Conservation (phyloP, 1,284 basidiomycete species). For the Flammula alnicola region DNA sequence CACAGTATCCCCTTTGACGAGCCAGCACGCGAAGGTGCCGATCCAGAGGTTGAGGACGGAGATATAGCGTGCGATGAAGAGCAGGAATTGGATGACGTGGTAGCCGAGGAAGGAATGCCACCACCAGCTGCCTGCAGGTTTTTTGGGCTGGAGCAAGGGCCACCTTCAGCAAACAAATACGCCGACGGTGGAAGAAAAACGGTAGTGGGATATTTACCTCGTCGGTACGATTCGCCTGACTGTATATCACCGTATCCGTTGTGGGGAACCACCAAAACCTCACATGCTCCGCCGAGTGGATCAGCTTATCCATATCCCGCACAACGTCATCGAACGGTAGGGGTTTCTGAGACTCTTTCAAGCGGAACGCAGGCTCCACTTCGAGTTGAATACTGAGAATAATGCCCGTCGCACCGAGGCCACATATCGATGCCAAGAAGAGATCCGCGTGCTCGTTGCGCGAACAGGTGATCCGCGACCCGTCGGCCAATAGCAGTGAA, state of each 20-base stretch:
- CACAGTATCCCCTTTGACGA: conserved; percentile 51
- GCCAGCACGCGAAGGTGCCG: conserved; percentile 64
- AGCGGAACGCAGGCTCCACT: conserved; percentile 83
- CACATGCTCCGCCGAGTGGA: conserved; percentile 79
- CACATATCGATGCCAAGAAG: conserved; percentile 92
- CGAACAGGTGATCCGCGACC: conserved; percentile 72
- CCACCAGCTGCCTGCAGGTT: conserved; percentile 63
- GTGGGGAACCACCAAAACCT: conserved; percentile 97
- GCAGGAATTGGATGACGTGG: conserved; percentile 80
- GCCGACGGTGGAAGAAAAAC: conserved; percentile 14
- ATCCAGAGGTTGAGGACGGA: conserved; percentile 58
- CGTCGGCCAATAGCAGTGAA: conserved; percentile 76
- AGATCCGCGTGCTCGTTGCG: conserved; percentile 71
- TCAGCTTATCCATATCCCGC: conserved; percentile 59
- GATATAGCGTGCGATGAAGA: conserved; percentile 72
- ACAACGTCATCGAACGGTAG: conserved; percentile 71
- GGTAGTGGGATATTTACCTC: conserved; percentile 58
- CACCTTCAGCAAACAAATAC: not conserved
- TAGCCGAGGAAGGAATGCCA: conserved; percentile 72
- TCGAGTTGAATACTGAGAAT: conserved; percentile 81
- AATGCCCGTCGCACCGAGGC: conserved; percentile 92
- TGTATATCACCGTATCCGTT: conserved; percentile 74
- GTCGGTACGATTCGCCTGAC: conserved; percentile 74
- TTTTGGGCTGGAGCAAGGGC: conserved; percentile 36
- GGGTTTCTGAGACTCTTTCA: conserved; percentile 79